Base-by-base conservation (phyloP, 495 filamentous ascomycete species). In the Viridothelium virens region DNA sequence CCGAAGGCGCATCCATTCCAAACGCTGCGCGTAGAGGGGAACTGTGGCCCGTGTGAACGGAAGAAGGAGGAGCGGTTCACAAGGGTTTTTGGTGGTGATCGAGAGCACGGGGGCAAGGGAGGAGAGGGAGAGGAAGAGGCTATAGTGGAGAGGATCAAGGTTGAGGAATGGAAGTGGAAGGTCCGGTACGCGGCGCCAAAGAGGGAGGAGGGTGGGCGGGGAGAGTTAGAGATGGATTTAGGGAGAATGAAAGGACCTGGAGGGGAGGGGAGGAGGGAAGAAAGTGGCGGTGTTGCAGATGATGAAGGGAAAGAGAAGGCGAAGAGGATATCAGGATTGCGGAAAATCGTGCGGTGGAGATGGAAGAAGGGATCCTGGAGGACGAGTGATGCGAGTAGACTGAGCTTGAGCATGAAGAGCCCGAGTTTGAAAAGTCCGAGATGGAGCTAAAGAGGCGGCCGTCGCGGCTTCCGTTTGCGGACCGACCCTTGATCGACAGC, bases 121-220 rank as follows among this genome's bases (percentile, higher is more conserved):
- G 72, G 69, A 68, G 5, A 31, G 53, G 61, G 16, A 7, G 56
- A 63, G 41, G 41, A 44, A 3, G 64, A 72, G 2, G 70, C 69
- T 47, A 16, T 14, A 3, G 56, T 56, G 14, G 63, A 70, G 63
- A 48, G 38, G 38, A 66, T 77, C 11, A 50, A 36, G 10, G 71
- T 72, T 63, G 71, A 78, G 34, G 73, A 74, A 41, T 75, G 71
- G 71, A 66, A 63, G 47, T 78, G 76, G 76, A 76, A 73, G 56
- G 74, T 78, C 63, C 70, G 66, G 63, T 77, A 78, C 63, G 59
- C 65, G 11, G 65, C 68, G 59, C 71, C 72, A 56, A 69, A 66
- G 66, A 9, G 63, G 38, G 61, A 66, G 69, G 63, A 73, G 69
- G 25, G 69, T 71, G 62, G 70, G 64, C 18, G 63, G 66, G 66